Evolutionary conservation across 805 yeast species (phyloP).

Genomic region (Ascoidea asiatica): DNA sequence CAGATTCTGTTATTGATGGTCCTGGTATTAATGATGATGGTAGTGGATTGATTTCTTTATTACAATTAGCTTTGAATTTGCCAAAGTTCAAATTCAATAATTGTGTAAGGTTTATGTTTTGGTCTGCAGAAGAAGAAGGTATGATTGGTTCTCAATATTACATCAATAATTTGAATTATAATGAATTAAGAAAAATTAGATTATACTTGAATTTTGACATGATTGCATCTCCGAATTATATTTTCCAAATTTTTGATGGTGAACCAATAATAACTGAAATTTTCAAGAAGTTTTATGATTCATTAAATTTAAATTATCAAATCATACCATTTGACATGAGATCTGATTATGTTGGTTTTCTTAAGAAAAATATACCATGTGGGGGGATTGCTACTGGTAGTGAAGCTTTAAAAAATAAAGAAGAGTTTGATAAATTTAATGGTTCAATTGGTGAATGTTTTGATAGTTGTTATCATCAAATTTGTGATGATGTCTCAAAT

Average conservation of each 20-base stretch:
- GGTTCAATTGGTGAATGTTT: slow-evolving; percentile 48
- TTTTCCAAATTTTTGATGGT: slow-evolving; percentile 55
- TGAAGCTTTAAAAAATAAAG: slow-evolving; percentile 39
- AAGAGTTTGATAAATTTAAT: slow-evolving; percentile 42
- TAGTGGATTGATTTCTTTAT: slow-evolving; percentile 51
- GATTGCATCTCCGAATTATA: slow-evolving; percentile 72
- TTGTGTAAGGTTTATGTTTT: slow-evolving; percentile 85
- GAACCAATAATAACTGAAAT: slow-evolving; percentile 60
- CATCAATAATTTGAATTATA: slow-evolving; percentile 36
- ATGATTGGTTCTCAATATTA: slow-evolving; percentile 67
- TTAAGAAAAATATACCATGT: slow-evolving; percentile 57
- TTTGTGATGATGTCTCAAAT: slow-evolving; percentile 51
- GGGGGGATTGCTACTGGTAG: slow-evolving; percentile 75
- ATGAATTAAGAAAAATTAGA: slow-evolving; percentile 48
- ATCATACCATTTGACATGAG: slow-evolving; percentile 65
- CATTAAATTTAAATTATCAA: slow-evolving; percentile 45
- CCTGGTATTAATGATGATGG: slow-evolving; percentile 77
- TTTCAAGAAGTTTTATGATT: slow-evolving; percentile 42
- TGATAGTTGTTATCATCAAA: slow-evolving; percentile 58
- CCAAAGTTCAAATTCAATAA: slow-evolving; percentile 51
- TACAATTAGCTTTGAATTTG: slow-evolving; percentile 54
- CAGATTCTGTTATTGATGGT: slow-evolving; percentile 60
- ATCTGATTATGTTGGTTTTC: slow-evolving; percentile 65
- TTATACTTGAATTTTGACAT: slow-evolving; percentile 71
- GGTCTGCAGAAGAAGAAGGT: slow-evolving; percentile 93